Base-by-base conservation (phyloP, 208 protist species). In the Trypanosoma caninum region DNA sequence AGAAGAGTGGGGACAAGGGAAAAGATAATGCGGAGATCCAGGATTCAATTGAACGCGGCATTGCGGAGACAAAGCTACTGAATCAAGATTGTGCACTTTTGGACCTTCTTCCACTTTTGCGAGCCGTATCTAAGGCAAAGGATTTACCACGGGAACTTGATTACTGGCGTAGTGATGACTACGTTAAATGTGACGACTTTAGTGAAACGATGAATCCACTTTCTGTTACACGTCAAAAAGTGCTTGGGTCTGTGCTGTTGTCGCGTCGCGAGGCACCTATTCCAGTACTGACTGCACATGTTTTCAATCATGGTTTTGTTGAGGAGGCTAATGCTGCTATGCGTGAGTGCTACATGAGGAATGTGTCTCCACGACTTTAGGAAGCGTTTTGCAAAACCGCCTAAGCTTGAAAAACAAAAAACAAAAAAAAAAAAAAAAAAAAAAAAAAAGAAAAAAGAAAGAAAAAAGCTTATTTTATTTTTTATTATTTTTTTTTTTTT, bases 121-220 rank as follows among this genome's bases (percentile, higher is more conserved):
- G 82, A 9, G 65, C 76, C 20, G 71, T 84, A 25, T 78, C 79
- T 8, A 56, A 52, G 13, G 74, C 74, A 16, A 46, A 74, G 22
- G 68, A 87, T 72, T 55, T 91, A 31, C 82, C 72, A 23, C 62
- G 60, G 9, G 84, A 90, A 70, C 66, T 94, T 22, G 84, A 94
- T 57, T 73, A 94, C 70, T 94, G 88, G 85, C 73, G 88, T 10
- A 60, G 65, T 25, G 51, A 70, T 27, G 78, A 92, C 35, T 94
- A 94, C 69, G 59, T 80, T 25, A 46, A 60, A 28, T 92, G 84
- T 69, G 88, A 94, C 62, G 62, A 90, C 68, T 92, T 94, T 59
- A 60, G 52, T 31, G 80, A 89, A 30, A 91, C 81, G 20, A 85
- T 91, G 84, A 80, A 89, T 50, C 65, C 45, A 14, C 69, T 50